These are phyloP conservation scores for Trypanosoma platydactyli DNA, from an alignment of 208 protist genomes.

Conservation along the genomic window DNA sequence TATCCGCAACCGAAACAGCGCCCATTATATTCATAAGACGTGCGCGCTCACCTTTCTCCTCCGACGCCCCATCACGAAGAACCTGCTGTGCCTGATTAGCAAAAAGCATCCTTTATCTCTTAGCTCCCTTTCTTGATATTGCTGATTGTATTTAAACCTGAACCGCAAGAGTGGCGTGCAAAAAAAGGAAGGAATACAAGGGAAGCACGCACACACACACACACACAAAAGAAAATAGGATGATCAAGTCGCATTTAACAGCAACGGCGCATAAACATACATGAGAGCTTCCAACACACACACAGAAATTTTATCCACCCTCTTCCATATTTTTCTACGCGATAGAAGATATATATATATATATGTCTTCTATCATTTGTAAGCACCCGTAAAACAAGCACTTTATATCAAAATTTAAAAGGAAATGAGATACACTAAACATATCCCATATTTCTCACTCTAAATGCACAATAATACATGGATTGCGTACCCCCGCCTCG, in stretches of 20 bases:
- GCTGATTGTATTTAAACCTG: background rate
- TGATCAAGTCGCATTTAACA: no score
- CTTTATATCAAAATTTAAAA: constrained; percentile 18
- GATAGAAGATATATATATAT: constrained; percentile 26
- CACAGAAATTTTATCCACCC: no score
- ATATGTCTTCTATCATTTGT: constrained; percentile 2
- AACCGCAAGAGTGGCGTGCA: constrained; percentile 12
- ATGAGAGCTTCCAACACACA: constrained; percentile 27
- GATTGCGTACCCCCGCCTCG: constrained; percentile 9
- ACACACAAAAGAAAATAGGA: no score
- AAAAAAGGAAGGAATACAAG: no score
- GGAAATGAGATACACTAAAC: constrained; percentile 4
- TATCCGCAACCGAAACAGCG: constrained; percentile 93
- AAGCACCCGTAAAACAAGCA: background rate
- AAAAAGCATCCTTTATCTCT: constrained; percentile 60
- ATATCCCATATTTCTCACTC: constrained; percentile 12
- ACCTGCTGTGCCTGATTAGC: constrained; percentile 80
- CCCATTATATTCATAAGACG: constrained; percentile 93
- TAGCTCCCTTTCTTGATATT: constrained; percentile 9
- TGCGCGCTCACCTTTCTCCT: constrained; percentile 93
- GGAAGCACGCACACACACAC: no score
- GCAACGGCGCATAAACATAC: no score
- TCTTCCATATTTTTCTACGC: no score
- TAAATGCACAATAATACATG: constrained; percentile 34
- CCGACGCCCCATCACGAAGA: constrained; percentile 80